phyloP scores from a whole-genome alignment of 257 asterid species.

The Solanum sitiens region DNA sequence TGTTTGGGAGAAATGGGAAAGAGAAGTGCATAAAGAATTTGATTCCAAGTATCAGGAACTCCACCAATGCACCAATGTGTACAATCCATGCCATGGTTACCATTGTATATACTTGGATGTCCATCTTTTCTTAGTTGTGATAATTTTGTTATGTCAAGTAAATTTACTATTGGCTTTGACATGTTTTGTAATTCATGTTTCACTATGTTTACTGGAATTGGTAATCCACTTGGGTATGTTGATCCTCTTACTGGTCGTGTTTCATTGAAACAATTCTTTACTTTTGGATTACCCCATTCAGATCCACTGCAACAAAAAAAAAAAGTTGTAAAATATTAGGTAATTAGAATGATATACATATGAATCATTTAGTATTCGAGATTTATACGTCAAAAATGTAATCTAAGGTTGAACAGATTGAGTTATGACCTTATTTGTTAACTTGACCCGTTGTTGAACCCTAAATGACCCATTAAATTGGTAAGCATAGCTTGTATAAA shows the following conservation, averaged over 20 bases:
- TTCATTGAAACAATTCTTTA: constrained; percentile 27
- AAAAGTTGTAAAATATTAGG: not conserved
- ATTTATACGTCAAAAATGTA: not conserved
- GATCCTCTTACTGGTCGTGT: constrained; percentile 36
- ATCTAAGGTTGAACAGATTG: not conserved
- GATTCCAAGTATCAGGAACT: constrained; percentile 56
- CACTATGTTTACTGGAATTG: constrained; percentile 26
- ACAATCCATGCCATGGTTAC: constrained; percentile 34
- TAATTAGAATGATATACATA: not conserved
- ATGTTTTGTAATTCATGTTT: constrained; percentile 15
- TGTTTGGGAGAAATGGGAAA: not conserved
- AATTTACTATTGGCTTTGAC: constrained; percentile 8
- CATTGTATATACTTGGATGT: constrained; percentile 35
- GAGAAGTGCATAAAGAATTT: constrained; percentile 23
- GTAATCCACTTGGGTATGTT: constrained; percentile 33
- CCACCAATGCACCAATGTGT: constrained; percentile 69
- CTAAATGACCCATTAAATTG: not conserved
- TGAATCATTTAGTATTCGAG: not conserved
- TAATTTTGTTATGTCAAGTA: constrained; percentile 43
- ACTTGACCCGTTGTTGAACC: not conserved
- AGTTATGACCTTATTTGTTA: not conserved
- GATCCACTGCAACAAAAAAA: constrained; percentile 25
- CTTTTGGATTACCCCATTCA: constrained; percentile 37
- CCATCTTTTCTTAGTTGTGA: constrained; percentile 58
- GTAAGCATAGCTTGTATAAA: not conserved